Conservation (phyloP, 169 alveolate genomes). For the Plasmodium coatneyi region DNA sequence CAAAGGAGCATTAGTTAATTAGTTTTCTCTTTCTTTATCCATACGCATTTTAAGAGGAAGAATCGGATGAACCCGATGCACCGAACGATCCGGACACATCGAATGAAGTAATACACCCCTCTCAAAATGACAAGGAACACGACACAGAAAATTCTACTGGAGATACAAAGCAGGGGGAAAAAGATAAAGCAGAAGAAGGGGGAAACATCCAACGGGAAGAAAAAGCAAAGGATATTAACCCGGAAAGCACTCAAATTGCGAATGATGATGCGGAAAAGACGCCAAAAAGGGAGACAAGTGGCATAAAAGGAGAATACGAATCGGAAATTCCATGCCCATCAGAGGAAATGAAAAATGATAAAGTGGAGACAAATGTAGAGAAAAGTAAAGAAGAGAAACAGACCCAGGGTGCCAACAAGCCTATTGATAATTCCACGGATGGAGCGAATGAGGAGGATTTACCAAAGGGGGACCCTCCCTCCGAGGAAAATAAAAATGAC, state of each 20-base stretch:
- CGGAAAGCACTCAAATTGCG: neutral
- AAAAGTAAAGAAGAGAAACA: neutral
- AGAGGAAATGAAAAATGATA: neutral
- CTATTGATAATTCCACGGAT: neutral
- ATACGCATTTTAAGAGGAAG: neutral
- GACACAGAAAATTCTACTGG: neutral
- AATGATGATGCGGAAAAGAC: neutral
- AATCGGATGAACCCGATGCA: neutral
- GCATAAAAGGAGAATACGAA: slow-evolving; percentile 6
- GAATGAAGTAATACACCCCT: neutral
- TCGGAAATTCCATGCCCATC: neutral
- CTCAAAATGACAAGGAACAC: neutral
- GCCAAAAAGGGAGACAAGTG: neutral
- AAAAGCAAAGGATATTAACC: neutral
- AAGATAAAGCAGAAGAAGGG: neutral
- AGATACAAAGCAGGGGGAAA: neutral
- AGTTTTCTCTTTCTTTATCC: neutral
- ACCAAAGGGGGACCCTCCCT: neutral
- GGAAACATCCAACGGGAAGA: neutral
- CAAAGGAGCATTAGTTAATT: neutral
- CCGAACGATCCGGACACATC: neutral
- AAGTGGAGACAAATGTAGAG: neutral
- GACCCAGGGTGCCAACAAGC: slow-evolving; percentile 1
- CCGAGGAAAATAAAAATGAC: neutral
- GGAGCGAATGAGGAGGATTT: neutral